phyloP scores from a whole-genome alignment of 2,329 filamentous ascomycete genomes.

The Annulohypoxylon truncatum region DNA sequence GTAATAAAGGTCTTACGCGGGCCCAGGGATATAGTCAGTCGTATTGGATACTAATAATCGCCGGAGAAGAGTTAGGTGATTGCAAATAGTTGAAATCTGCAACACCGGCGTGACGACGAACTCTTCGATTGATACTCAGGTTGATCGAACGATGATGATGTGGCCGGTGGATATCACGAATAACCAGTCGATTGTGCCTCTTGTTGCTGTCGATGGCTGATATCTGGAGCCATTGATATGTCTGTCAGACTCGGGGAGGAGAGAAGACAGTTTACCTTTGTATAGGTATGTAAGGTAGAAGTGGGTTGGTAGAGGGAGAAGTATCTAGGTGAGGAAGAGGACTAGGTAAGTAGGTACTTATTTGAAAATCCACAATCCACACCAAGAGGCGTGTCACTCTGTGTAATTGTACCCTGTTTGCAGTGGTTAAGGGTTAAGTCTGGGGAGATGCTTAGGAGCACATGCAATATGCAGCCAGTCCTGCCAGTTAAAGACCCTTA shows the following conservation, averaged over 20 bases:
- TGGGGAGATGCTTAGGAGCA: slow-evolving; percentile 26
- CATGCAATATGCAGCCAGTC: slow-evolving; percentile 12
- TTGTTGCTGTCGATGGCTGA: slow-evolving; percentile 33
- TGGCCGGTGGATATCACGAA: slow-evolving; percentile 31
- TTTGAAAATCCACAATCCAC: slow-evolving; percentile 20
- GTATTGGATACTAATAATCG: background rate
- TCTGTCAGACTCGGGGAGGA: slow-evolving; percentile 6
- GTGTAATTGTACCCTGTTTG: slow-evolving; percentile 16
- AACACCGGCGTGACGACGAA: slow-evolving; percentile 10
- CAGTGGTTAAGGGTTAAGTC: slow-evolving; percentile 13
- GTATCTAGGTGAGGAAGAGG: background rate
- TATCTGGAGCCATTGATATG: slow-evolving; percentile 40
- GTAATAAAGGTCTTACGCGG: slow-evolving; percentile 16
- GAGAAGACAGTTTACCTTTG: slow-evolving; percentile 11
- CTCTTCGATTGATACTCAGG: slow-evolving; percentile 2
- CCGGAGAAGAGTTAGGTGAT: background rate
- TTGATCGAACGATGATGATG: slow-evolving; percentile 25
- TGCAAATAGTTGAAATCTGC: slow-evolving; percentile 11
- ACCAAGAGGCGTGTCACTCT: slow-evolving; percentile 9
- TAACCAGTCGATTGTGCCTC: slow-evolving; percentile 35
- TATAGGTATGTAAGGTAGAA: background rate
- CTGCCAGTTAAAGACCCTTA: slow-evolving; percentile 8
- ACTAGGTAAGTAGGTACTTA: slow-evolving; percentile 11
- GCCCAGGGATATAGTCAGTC: background rate
- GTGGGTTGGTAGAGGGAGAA: background rate